Percentiles rank a stretch among this genome's conserved stretches.
These are phyloP conservation scores for Takashimella koratensis DNA, from an alignment of 1,284 basidiomycete species.

Conservation along the genomic window DNA sequence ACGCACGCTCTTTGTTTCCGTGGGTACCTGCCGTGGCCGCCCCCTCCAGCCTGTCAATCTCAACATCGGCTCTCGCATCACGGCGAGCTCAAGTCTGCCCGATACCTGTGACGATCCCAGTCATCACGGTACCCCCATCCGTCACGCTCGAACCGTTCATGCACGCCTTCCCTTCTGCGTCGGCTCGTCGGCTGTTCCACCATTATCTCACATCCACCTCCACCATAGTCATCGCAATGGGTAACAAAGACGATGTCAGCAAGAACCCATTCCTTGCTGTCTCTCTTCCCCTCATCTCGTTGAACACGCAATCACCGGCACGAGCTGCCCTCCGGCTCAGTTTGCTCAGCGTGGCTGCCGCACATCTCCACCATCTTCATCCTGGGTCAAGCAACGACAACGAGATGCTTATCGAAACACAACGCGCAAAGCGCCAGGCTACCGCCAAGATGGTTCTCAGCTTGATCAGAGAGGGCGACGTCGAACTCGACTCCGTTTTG, in stretches of 20 bases:
- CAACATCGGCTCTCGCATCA: too few relatives aligned
- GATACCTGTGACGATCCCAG: too few relatives aligned
- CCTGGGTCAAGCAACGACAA: not conserved
- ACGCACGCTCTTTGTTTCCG: too few relatives aligned
- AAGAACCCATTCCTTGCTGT: slow-evolving; percentile 15
- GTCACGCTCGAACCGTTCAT: slow-evolving; percentile 6
- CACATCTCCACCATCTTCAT: slow-evolving; percentile 14
- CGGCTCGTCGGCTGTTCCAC: slow-evolving; percentile 17
- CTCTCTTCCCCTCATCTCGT: slow-evolving; percentile 8
- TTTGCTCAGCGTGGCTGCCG: slow-evolving; percentile 14
- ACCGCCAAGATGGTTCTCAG: slow-evolving; percentile 10
- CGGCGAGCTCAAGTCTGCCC: too few relatives aligned
- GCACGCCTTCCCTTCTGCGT: slow-evolving; percentile 14
- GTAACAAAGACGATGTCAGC: slow-evolving; percentile 1
- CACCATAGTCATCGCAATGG: slow-evolving; percentile 13
- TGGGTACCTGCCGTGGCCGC: too few relatives aligned
- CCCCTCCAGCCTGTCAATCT: too few relatives aligned
- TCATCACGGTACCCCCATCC: too few relatives aligned
- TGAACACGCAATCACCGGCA: slow-evolving; percentile 10
- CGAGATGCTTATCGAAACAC: slow-evolving; percentile 1
- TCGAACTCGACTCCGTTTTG: slow-evolving; percentile 7
- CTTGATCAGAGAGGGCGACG: slow-evolving; percentile 2
- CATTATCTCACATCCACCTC: slow-evolving; percentile 14
- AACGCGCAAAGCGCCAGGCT: slow-evolving; percentile 8
- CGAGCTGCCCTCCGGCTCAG: slow-evolving; percentile 15